Evolutionary conservation across 2,329 filamentous ascomycete species (phyloP), one percentile per base, ranked within the genome.

Genomic region (Botrytis medusae): DNA sequence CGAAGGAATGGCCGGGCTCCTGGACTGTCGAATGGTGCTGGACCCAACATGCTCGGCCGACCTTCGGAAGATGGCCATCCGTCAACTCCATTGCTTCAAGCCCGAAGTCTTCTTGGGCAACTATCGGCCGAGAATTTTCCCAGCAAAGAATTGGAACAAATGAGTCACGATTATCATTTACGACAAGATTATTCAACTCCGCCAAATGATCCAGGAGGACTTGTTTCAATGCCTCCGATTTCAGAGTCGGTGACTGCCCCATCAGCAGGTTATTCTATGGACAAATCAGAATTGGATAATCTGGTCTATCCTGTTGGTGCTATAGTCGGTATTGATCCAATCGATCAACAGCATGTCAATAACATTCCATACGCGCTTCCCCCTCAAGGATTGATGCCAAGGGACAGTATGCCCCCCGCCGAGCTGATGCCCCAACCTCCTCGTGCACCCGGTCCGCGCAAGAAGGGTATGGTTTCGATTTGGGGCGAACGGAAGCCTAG

Each of bases 221-320:
- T 78, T 32, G 37, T 69, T 32, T 72, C 73, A 44, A 76, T 81
- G 72, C 78, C 83, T 77, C 84, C 83, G 7, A 83, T 83, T 4
- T 81, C 82, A 4, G 88, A 88, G 1, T 82, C 85, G 42, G 20
- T 40, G 3, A 84, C 83, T 77, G 78, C 82, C 10, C 76, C 77
- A 37, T 84, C 86, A 74, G 85, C 86, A 74, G 83, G 85, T 5
- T 81, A 79, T 73, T 70, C 75, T 2, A 37, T 86, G 74, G 81
- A 86, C 57, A 83, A 87, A 64, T 65, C 62, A 20, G 90, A 92
- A 72, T 82, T 92, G 62, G 90, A 92, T 75, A 88, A 87, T 76
- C 88, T 97, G 71, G 94, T 98, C 16, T 98, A 98, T 81, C 95
- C 95, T 0, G 94, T 97, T 25, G 95, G 95, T 29, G 90, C 94